Percentiles rank a stretch among this genome's conserved stretches.
phyloP scores from a whole-genome alignment of 805 yeast genomes.

The Kuraishia capsulata region DNA sequence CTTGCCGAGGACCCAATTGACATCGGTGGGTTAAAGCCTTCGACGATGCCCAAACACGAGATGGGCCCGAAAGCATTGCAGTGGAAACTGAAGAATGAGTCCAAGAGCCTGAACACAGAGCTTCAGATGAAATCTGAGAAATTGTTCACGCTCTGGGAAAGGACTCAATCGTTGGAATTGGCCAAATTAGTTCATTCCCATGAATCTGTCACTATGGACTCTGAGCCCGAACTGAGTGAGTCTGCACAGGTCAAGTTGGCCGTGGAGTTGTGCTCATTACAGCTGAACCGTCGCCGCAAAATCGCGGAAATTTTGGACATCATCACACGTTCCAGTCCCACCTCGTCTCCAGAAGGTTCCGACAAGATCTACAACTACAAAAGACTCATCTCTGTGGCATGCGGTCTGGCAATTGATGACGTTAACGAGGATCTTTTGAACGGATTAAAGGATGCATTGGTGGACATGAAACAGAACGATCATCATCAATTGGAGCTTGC shows the following conservation, averaged over 20 bases:
- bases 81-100: slow-evolving; percentile 8
- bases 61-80: slow-evolving; percentile 4
- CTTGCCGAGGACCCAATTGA: not conserved
- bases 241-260: slow-evolving; percentile 17
- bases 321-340: not conserved
- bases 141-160: slow-evolving; percentile 34
- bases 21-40: not conserved
- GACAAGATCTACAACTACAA: slow-evolving; percentile 29
- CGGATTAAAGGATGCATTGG: slow-evolving; percentile 52
- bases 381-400: slow-evolving; percentile 63
- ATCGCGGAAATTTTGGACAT: slow-evolving; percentile 9
- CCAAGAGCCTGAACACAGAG: slow-evolving; percentile 9
- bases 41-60: not conserved
- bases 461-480: slow-evolving; percentile 2
- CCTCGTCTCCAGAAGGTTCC: not conserved
- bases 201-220: slow-evolving; percentile 17
- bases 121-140: slow-evolving; percentile 19
- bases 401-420: slow-evolving; percentile 72
- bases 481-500: not conserved
- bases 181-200: slow-evolving; percentile 52
- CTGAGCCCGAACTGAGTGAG: slow-evolving; percentile 4
- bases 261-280: slow-evolving; percentile 27
- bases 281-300: slow-evolving; percentile 27
- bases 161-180: slow-evolving; percentile 53
- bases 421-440: slow-evolving; percentile 70